Evolutionary conservation across 2,329 filamentous ascomycete genomes (phyloP).

Genomic region (Ploettnerulaceae sp.): DNA sequence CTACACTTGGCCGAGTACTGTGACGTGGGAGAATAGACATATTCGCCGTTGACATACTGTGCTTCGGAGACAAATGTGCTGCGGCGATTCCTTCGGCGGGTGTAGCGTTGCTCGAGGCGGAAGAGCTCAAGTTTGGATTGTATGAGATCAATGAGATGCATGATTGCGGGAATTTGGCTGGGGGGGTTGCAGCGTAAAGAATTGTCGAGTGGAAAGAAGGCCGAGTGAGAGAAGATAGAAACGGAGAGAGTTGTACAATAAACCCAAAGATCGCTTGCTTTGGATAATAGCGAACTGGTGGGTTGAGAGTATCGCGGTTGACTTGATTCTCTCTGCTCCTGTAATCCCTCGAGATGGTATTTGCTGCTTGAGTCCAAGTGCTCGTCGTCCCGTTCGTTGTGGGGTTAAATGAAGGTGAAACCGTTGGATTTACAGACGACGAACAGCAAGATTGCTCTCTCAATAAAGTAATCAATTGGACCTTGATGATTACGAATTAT

Average conservation of each 20-base stretch:
- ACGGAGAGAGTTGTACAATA: no score
- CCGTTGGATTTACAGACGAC: neutral
- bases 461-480: no score
- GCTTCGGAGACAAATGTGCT: slow-evolving; percentile 86
- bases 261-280: no score
- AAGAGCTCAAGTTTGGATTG: slow-evolving; percentile 79
- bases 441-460: neutral
- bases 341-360: no score
- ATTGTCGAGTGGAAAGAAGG: neutral
- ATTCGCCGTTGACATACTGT: slow-evolving; percentile 92
- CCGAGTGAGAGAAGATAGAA: no score
- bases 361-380: neutral
- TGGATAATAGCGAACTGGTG: no score
- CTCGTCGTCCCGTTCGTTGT: neutral
- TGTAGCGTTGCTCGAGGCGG: slow-evolving; percentile 92
- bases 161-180: slow-evolving; percentile 17
- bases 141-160: slow-evolving; percentile 53
- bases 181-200: neutral
- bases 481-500: neutral
- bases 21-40: slow-evolving; percentile 61
- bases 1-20: slow-evolving; percentile 38
- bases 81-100: slow-evolving; percentile 77
- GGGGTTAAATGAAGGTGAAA: neutral
- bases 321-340: no score
- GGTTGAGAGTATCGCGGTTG: no score